phyloP scores from a whole-genome alignment of 2,329 filamentous ascomycete genomes.

The Aaosphaeria arxii region DNA sequence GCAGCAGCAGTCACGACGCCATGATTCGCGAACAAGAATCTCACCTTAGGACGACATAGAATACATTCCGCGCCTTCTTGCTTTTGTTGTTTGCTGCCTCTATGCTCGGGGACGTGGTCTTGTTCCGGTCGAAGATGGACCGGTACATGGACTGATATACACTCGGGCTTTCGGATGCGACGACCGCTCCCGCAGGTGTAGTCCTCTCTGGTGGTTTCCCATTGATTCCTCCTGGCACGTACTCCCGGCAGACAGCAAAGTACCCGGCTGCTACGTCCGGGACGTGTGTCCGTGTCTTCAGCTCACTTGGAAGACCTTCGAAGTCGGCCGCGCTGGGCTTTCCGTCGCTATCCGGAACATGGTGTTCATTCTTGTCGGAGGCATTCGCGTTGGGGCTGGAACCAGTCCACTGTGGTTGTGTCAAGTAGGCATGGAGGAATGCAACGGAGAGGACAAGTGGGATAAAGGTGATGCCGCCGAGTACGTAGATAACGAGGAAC shows the following conservation, averaged over 20 bases:
- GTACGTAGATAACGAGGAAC: conserved; percentile 66
- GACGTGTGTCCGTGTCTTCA: conserved; percentile 57
- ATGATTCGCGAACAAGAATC: conserved; percentile 9
- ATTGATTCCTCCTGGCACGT: conserved; percentile 86
- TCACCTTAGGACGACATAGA: conserved; percentile 86
- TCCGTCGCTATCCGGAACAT: background rate
- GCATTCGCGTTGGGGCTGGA: background rate
- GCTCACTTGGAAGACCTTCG: conserved; percentile 57
- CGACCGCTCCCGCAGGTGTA: conserved; percentile 74
- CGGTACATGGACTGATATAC: conserved; percentile 99
- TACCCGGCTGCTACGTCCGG: conserved; percentile 83
- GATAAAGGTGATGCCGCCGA: conserved; percentile 85
- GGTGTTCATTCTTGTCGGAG: background rate
- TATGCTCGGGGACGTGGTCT: conserved; percentile 57
- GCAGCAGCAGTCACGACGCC: background rate
- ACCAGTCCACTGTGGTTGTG: conserved; percentile 50
- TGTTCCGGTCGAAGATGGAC: conserved; percentile 80
- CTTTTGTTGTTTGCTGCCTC: conserved; percentile 52
- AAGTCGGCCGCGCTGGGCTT: background rate
- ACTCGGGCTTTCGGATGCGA: conserved; percentile 79
- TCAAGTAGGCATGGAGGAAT: conserved; percentile 66
- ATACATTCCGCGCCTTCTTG: conserved; percentile 76
- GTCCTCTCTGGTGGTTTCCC: conserved; percentile 86
- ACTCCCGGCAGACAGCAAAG: conserved; percentile 93
- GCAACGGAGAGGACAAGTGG: conserved; percentile 65